phyloP scores from a whole-genome alignment of 768 basidiomycete species.

The Kwoniella sp. region DNA sequence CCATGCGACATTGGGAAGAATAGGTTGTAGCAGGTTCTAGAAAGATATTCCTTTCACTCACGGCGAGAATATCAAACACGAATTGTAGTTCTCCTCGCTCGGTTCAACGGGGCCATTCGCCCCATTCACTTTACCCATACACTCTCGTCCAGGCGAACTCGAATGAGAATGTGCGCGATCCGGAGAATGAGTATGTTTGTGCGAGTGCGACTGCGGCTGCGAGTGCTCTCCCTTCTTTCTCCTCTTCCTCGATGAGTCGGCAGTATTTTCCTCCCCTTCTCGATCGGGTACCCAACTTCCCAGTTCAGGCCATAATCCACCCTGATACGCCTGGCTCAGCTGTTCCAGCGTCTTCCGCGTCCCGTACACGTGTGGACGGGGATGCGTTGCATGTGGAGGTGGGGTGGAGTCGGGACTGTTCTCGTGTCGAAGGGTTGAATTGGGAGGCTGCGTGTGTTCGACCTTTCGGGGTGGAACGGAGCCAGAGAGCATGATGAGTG shows the following conservation, averaged over 20 bases:
- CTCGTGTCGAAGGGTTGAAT: not conserved
- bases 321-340: constrained; percentile 44
- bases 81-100: constrained; percentile 16
- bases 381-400: not conserved
- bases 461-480: constrained; percentile 59
- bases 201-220: not conserved
- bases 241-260: not conserved
- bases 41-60: too few species aligned
- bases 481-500: constrained; percentile 81
- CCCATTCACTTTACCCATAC: constrained; percentile 12
- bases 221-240: constrained; percentile 4
- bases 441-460: constrained; percentile 16
- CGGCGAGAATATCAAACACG: constrained; percentile 38
- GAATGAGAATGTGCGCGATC: not conserved
- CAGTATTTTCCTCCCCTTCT: not conserved
- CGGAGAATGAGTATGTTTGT: not conserved
- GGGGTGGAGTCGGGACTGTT: constrained; percentile 3
- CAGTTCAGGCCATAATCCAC: constrained; percentile 53
- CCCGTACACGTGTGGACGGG: constrained; percentile 41
- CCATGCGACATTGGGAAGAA: not conserved
- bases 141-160: not conserved
- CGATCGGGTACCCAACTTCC: constrained; percentile 42
- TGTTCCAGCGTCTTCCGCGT: constrained; percentile 38
- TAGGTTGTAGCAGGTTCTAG: too few species aligned
- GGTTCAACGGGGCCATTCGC: constrained; percentile 1